A percentile compares a stretch with the other conserved stretches of the same genome.
phyloP scores from a whole-genome alignment of 805 yeast species.

The Ogataea angusta region DNA sequence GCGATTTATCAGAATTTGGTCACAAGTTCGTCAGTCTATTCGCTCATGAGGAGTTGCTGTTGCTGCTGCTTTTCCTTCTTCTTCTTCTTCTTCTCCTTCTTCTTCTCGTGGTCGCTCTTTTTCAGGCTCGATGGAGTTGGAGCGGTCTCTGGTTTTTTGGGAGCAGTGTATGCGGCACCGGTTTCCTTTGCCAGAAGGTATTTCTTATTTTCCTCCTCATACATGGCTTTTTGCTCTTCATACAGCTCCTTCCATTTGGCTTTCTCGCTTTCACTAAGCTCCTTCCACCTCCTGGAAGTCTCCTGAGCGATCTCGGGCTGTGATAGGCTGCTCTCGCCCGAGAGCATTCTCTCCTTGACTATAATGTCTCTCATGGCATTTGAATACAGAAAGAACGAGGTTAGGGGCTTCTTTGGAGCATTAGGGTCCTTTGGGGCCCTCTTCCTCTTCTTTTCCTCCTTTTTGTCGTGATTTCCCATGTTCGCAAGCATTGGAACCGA shows the following conservation, averaged over 20 bases:
- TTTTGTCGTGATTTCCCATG: conserved; percentile 35
- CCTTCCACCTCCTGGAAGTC: conserved; percentile 78
- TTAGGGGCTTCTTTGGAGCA: conserved; percentile 93
- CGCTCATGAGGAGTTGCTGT: conserved; percentile 10
- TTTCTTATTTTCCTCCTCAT: conserved; percentile 30
- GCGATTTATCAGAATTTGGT: not conserved
- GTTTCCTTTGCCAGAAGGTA: conserved; percentile 30
- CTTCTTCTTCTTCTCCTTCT: conserved; percentile 53
- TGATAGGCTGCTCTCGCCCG: conserved; percentile 59
- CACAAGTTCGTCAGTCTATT: conserved; percentile 2
- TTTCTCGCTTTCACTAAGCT: conserved; percentile 65
- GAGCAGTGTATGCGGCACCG: conserved; percentile 28
- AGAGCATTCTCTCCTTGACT: conserved; percentile 60
- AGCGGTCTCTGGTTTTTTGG: conserved; percentile 25
- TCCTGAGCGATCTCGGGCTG: conserved; percentile 77
- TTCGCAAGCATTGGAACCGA: conserved; percentile 16
- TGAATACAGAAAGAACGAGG: conserved; percentile 78
- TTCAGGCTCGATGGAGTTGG: conserved; percentile 20
- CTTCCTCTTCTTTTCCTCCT: conserved; percentile 46
- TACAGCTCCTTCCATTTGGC: conserved; percentile 65
- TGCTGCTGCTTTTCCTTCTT: conserved; percentile 36
- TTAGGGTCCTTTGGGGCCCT: conserved; percentile 70
- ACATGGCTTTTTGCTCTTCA: conserved; percentile 41
- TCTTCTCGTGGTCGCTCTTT: conserved; percentile 36
- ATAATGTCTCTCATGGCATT: conserved; percentile 69